A percentile compares a stretch with the other conserved stretches of the same genome.
Conservation (phyloP, 257 asterid species). For the Scutellaria baicalensis region DNA sequence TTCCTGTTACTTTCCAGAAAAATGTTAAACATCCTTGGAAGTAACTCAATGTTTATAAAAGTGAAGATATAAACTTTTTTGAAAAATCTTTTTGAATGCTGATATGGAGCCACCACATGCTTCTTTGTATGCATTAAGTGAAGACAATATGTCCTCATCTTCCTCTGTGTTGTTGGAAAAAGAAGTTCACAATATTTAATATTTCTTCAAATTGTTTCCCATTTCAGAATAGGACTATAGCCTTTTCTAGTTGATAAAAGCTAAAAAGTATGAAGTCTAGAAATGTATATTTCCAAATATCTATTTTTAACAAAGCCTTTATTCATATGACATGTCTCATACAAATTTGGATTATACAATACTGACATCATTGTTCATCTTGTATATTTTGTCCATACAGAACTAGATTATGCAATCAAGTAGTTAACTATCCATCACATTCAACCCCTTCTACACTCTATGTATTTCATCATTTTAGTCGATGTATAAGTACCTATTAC, state of each 20-base stretch:
- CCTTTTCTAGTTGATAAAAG: not conserved
- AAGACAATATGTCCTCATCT: too few species aligned
- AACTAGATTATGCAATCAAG: not conserved
- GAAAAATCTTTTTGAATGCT: not conserved
- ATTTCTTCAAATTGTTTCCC: too few species aligned
- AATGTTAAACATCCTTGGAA: too few species aligned
- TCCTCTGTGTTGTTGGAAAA: too few species aligned
- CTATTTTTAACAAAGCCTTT: not conserved
- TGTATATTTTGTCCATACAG: not conserved
- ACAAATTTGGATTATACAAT: not conserved
- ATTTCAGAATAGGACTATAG: not conserved
- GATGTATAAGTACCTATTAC: not conserved
- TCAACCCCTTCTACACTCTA: not conserved
- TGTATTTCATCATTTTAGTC: not conserved
- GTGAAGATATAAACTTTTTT: too few species aligned
- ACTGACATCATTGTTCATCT: not conserved
- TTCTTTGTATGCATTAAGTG: not conserved
- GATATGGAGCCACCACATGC: not conserved
- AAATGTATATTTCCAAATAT: not conserved
- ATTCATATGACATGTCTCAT: not conserved
- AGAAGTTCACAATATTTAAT: too few species aligned
- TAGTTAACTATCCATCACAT: not conserved
- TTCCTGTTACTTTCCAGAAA: not conserved
- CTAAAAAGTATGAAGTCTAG: too few species aligned
- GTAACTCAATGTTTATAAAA: too few species aligned